Base-by-base conservation (phyloP, 768 basidiomycete species). In the Dentipellis sp. region DNA sequence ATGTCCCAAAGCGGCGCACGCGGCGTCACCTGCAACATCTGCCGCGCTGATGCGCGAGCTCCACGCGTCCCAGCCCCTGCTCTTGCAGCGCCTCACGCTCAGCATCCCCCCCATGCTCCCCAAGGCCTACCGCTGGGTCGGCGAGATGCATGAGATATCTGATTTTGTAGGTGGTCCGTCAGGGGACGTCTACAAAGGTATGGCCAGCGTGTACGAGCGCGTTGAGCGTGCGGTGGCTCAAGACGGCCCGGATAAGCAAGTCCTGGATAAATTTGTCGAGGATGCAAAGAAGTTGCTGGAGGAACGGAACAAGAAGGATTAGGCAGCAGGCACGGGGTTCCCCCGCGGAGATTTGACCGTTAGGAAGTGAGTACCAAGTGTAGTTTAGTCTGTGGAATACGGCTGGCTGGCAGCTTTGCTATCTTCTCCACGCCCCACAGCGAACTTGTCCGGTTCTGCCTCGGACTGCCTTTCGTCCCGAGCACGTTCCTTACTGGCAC, bases 61-160 rank as follows among this genome's bases (percentile, higher is more conserved):
- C 36, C 61, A 68, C 46, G 57, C 64, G 19, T 81, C 79, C 14
- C 77, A 81, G 63, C 75, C 78, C 4, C 63, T 59, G 16, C 55
- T 76, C 23, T 68, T 84, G 10, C 61, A 72, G 58, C 69, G 72
- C 19, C 66, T 80, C 50, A 68, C 69, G 3, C 63, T 62, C 48
- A 58, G 59, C 1, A 65, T 82, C 29, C 77, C 79, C 4, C 56
- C 66, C 36, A 80, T 82, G 80, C 66, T 81, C 17, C 79, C 77
- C n/a, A 85, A 83, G 59, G 79, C 80, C 3, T 83, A 85, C 61
- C 72, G 82, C 51, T 84, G 75, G 77, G 74, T 78, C 12, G 78
- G 75, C 48, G 82, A 84, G 69, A 84, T 82, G 82, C 70, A 78
- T 52, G 84, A 85, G 65, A 82, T 86, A 40, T 74, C 76, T 2